phyloP scores from a whole-genome alignment of 2,329 filamentous ascomycete species.

The Aureobasidium musti region DNA sequence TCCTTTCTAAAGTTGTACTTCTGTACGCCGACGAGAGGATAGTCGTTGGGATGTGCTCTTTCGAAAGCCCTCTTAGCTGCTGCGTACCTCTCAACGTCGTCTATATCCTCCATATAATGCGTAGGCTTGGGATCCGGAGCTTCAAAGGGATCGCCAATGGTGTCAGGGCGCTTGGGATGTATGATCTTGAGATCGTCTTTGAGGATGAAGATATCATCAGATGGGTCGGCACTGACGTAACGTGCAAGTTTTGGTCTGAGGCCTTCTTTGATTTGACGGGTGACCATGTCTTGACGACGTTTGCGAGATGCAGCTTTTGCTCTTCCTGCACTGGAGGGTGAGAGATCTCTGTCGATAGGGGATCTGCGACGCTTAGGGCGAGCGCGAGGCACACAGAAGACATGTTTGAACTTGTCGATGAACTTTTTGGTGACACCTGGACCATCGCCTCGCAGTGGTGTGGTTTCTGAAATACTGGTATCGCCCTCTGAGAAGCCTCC shows the following conservation, averaged over 20 bases:
- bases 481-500: not conserved
- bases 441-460: not conserved
- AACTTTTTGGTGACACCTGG: not conserved
- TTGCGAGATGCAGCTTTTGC: not conserved
- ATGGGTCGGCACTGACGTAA: not conserved
- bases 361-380: not conserved
- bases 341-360: not conserved
- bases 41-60: not conserved
- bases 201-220: not conserved
- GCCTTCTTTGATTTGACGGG: not conserved
- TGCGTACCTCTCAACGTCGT: not conserved
- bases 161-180: not conserved
- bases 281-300: conserved; percentile 1
- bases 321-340: not conserved
- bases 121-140: not conserved
- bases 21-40: not conserved
- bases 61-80: not conserved
- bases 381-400: not conserved
- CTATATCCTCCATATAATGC: not conserved
- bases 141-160: not conserved
- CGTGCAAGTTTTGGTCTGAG: not conserved
- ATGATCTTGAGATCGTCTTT: not conserved
- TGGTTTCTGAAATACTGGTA: not conserved
- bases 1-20: not conserved
- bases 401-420: not conserved